These are phyloP conservation scores for Spathaspora arborariae DNA, from an alignment of 805 yeast genomes.

Conservation along the genomic window DNA sequence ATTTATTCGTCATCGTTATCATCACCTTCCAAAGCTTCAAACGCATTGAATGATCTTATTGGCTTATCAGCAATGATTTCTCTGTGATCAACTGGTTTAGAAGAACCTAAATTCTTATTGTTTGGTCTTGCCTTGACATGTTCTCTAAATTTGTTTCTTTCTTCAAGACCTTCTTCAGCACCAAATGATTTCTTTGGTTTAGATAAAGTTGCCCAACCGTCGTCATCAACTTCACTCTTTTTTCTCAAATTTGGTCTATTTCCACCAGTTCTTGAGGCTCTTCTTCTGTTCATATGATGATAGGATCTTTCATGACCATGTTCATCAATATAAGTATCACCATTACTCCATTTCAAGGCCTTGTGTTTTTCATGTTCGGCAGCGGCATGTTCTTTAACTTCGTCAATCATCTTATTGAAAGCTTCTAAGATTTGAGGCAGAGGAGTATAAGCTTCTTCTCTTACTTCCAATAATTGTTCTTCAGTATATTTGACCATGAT, in stretches of 20 bases:
- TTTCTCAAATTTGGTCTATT: slow-evolving; percentile 53
- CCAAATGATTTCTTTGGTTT: slow-evolving; percentile 47
- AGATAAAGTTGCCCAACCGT: slow-evolving; percentile 75
- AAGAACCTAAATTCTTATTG: slow-evolving; percentile 69
- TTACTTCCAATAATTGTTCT: slow-evolving; percentile 60
- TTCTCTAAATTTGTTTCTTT: slow-evolving; percentile 44
- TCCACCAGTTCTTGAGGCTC: slow-evolving; percentile 49
- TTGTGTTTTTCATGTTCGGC: slow-evolving; percentile 20
- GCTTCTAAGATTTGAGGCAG: slow-evolving; percentile 61
- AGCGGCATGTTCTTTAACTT: slow-evolving; percentile 50
- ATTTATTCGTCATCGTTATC: slow-evolving; percentile 28
- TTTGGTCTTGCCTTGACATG: slow-evolving; percentile 61
- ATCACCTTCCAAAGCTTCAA: slow-evolving; percentile 69
- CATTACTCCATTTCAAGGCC: slow-evolving; percentile 29
- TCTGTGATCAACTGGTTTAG: slow-evolving; percentile 69
- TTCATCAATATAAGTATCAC: slow-evolving; percentile 45
- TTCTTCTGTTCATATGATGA: slow-evolving; percentile 52
- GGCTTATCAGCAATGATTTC: slow-evolving; percentile 69
- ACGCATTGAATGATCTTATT: slow-evolving; percentile 69
- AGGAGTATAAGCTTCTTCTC: slow-evolving; percentile 56
- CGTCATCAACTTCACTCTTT: slow-evolving; percentile 63
- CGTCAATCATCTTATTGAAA: slow-evolving; percentile 63
- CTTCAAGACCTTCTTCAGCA: slow-evolving; percentile 45
- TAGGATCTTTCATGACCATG: slow-evolving; percentile 43
- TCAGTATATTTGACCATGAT: slow-evolving; percentile 61